phyloP scores from a whole-genome alignment of 208 protist species.

The Leishmania tropica region DNA sequence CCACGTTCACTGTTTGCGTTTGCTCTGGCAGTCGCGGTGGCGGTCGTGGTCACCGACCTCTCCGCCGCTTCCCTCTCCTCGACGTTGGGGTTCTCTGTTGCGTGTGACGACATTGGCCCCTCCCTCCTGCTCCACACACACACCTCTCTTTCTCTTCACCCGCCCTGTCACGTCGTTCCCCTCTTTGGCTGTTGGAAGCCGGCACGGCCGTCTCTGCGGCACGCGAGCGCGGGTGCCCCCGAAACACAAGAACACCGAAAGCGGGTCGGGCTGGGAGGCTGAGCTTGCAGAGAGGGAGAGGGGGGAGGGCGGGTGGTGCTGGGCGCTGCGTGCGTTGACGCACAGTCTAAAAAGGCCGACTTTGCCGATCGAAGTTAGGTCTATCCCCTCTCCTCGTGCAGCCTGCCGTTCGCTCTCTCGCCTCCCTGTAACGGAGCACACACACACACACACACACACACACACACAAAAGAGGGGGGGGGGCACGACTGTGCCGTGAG shows the following conservation, averaged over 20 bases:
- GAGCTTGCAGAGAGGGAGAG: not conserved
- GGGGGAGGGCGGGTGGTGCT: not conserved
- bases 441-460: no score
- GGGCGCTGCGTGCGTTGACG: not conserved
- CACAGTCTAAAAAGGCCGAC: not conserved
- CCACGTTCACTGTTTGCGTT: constrained; percentile 2
- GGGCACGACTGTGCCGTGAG: not conserved
- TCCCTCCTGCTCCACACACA: not conserved
- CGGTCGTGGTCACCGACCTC: not conserved
- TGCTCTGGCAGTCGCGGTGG: not conserved
- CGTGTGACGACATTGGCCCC: not conserved
- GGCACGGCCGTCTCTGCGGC: not conserved
- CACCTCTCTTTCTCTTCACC: not conserved
- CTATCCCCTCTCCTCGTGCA: not conserved
- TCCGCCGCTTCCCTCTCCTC: not conserved
- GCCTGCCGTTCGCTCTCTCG: no score
- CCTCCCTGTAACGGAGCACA: no score
- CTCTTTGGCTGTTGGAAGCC: not conserved
- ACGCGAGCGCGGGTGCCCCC: not conserved
- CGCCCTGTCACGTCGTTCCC: no score
- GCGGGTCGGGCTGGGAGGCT: not conserved
- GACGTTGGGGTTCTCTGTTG: not conserved
- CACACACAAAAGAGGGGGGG: no score
- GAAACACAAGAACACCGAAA: not conserved
- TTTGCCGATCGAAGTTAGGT: not conserved